Evolutionary conservation across 1,284 basidiomycete genomes (phyloP), one percentile per base, ranked within the genome.

Genomic region (Austroboletus niveus): DNA sequence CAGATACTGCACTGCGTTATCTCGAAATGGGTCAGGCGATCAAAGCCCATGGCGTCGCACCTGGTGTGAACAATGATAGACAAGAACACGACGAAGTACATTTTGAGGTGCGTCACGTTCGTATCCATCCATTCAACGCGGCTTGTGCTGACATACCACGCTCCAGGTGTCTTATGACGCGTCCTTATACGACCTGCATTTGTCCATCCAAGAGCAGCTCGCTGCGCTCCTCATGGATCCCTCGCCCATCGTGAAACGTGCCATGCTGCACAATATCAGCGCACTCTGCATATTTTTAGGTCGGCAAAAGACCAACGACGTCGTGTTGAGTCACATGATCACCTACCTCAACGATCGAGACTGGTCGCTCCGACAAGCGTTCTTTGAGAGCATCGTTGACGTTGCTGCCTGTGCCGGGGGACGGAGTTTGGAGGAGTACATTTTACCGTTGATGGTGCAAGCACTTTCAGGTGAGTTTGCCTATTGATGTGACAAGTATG

Each of bases 271-370:
- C 52, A 85, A 93, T 59, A 90, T 98, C 31, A 89, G 89, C 1
- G 84, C 89, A 0, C 75, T 99, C 7, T 98, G 94, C 65, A 85
- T 93, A 48, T 98, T 99, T 74, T 84, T 99, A 35, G 96, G 95
- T 3, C 75, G 92, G 24, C 88, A 93, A 64, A 89, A 87, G 65
- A 96, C 97, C 1, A 96, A 97, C 71, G 95, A 99, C 60, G 89
- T 96, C 4, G 76, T 99, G 7, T 75, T 99, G 20, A 94, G 93
- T 59, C 95, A 99, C 68, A 96, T 99, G 87, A 95, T 99, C 68
- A 99, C 97, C 0, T 99, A 98, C 64, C 79, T 99, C 59, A 99
- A 99, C 65, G 95, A 98, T 62, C 77, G 91, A 10, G 93, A 97
- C 64, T 98, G 96, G 95, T 72, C 90, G 22, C 73, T 99, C 42